Evolutionary conservation across 208 protist genomes (phyloP), one percentile per base, ranked within the genome.

Genomic region (Eutreptiella sp.): DNA sequence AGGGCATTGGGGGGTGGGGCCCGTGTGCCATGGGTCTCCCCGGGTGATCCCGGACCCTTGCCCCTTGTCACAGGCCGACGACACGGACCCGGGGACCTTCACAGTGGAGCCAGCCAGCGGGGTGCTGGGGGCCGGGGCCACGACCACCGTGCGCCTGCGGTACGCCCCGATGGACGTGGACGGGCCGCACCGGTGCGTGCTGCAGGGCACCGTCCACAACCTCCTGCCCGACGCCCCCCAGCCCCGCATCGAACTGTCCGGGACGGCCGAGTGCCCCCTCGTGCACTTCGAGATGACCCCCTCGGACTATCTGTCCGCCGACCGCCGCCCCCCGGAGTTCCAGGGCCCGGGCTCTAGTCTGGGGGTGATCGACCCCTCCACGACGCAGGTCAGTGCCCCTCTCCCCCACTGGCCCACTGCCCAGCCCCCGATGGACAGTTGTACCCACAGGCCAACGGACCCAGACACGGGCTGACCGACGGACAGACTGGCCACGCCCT

Each of bases 281-380:
- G 90, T 96, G 45, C 94, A 98, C 77, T 91, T 98, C 68, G 80
- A 97, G 36, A 54, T 97, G 2, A 77, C 80, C 1, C 64, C 73
- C 5, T 92, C 71, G 33, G 87, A 94, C 71, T 95, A 95, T 55
- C 70, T 97, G 5, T 43, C 28, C 11, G 72, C 66, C 0, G 79
- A 67, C 0, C 46, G 82, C 33, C 79, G 89, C 21, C 47, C 83
- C 7, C 77, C 85, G 33, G 81, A 80, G 29, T 76, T 82, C 0
- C 24, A 62, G 5, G 26, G 5, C 27, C 43, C 65, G 21, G 42
- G 70, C 16, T n/a, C 11, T 16, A 23, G n/a, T n/a, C n/a, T n/a
- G 28, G 16, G 14, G 19, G 45, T 38, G 14, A 54, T 42, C 36
- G 53, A 77, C 58, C 72, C 70, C 4, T 68, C 80, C 16, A 74